These are phyloP conservation scores for Lumnitzera racemosa DNA, from an alignment of 345 rosid species.

Conservation along the genomic window DNA sequence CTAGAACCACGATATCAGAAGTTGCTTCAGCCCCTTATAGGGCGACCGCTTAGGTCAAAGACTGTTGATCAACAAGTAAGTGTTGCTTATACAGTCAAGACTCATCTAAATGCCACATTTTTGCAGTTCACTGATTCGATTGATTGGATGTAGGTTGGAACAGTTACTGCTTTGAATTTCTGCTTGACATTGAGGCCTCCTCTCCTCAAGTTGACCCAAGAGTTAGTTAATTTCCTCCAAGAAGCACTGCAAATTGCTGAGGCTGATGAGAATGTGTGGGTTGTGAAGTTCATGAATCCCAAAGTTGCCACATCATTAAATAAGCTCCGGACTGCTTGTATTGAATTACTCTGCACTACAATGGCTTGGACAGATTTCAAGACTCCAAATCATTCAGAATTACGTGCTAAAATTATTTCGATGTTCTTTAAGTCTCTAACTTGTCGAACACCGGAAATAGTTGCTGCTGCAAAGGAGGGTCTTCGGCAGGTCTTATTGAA, in stretches of 20 bases:
- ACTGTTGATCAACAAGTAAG: slow-evolving; percentile 98
- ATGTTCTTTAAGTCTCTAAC: slow-evolving; percentile 99
- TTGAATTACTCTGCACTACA: slow-evolving; percentile 91
- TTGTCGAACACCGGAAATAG: slow-evolving; percentile 89
- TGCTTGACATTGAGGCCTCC: slow-evolving; percentile 98
- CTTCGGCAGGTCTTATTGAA: slow-evolving; percentile 69
- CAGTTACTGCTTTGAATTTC: slow-evolving; percentile 92
- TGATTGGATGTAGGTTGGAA: slow-evolving; percentile 59
- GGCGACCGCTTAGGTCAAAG: slow-evolving; percentile 82
- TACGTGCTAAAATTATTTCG: slow-evolving; percentile 89
- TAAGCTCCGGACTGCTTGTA: slow-evolving; percentile 93
- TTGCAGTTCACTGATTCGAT: no score
- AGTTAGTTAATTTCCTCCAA: slow-evolving; percentile 92
- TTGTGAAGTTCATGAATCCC: slow-evolving; percentile 81
- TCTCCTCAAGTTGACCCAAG: slow-evolving; percentile 88
- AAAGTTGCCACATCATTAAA: slow-evolving; percentile 72
- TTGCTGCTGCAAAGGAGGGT: slow-evolving; percentile 98
- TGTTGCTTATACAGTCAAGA: background rate
- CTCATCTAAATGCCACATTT: no score
- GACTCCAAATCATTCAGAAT: slow-evolving; percentile 71
- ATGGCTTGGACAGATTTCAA: slow-evolving; percentile 99
- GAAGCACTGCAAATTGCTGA: slow-evolving; percentile 98
- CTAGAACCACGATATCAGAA: slow-evolving; percentile 87
- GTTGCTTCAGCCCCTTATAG: slow-evolving; percentile 82
- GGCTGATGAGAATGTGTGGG: slow-evolving; percentile 93